Evolutionary conservation across 2,329 filamentous ascomycete species (phyloP).

Genomic region (Ceratocystis huliohia): DNA sequence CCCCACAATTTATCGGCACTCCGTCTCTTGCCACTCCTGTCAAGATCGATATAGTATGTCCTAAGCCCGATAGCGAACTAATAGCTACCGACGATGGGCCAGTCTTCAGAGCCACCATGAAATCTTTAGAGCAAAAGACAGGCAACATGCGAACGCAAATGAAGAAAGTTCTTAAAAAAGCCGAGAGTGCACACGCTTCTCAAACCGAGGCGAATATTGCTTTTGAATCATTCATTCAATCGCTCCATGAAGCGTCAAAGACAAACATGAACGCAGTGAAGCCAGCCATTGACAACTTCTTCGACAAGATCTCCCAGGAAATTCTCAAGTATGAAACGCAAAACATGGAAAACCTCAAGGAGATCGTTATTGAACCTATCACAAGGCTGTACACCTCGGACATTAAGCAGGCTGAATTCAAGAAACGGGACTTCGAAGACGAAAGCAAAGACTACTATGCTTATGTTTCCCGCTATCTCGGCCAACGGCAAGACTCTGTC

Average conservation of each 20-base stretch:
- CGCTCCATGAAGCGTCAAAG: conserved; percentile 71
- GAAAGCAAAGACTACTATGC: conserved; percentile 98
- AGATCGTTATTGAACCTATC: conserved; percentile 87
- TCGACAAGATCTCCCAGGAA: conserved; percentile 88
- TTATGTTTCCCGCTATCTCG: conserved; percentile 90
- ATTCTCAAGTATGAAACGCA: conserved; percentile 77
- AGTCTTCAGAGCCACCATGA: conserved; percentile 91
- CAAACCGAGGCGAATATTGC: conserved; percentile 79
- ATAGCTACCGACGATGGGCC: conserved; percentile 82
- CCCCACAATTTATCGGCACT: conserved; percentile 23
- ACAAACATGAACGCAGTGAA: conserved; percentile 96
- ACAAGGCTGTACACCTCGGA: conserved; percentile 85
- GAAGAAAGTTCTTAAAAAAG: conserved; percentile 89
- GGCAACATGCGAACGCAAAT: conserved; percentile 86
- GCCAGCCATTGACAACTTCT: conserved; percentile 93
- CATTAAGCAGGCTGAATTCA: conserved; percentile 93
- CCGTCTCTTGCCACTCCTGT: conserved; percentile 33
- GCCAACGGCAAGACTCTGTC: conserved; percentile 84
- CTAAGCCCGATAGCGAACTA: conserved; percentile 74
- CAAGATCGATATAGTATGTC: conserved; percentile 78
- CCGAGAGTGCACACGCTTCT: conserved; percentile 72
- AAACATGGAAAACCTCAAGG: conserved; percentile 75
- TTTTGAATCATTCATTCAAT: conserved; percentile 68
- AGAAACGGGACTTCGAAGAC: conserved; percentile 96
- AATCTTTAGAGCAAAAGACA: conserved; percentile 90